These are phyloP conservation scores for Botrytis fragariae DNA, from an alignment of 2,329 filamentous ascomycete species.

Conservation along the genomic window DNA sequence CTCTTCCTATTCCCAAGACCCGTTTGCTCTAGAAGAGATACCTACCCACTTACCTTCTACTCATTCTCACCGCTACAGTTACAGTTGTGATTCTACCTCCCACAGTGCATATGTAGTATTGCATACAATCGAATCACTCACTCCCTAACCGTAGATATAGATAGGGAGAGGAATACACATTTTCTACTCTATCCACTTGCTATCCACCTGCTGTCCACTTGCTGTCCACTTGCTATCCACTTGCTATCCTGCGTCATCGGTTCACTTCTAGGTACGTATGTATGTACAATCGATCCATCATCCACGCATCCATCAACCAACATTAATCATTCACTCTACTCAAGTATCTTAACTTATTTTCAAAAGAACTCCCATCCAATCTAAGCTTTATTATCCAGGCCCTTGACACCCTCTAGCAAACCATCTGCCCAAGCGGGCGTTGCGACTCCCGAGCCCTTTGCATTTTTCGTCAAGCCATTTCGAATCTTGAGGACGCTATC, in stretches of 20 bases:
- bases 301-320: neutral
- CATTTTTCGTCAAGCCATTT: conserved; percentile 62
- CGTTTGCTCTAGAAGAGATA: too few species aligned
- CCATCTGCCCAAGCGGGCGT: conserved; percentile 11
- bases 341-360: neutral
- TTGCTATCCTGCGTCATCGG: neutral
- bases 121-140: neutral
- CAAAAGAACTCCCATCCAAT: neutral
- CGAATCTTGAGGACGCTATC: conserved; percentile 91
- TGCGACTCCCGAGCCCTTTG: conserved; percentile 21
- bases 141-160: neutral
- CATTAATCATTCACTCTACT: neutral
- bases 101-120: too few species aligned
- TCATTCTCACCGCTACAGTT: too few species aligned
- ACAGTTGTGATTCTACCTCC: too few species aligned
- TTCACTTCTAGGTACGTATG: neutral
- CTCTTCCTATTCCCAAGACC: too few species aligned
- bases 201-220: neutral
- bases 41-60: too few species aligned
- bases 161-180: neutral
- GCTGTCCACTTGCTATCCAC: too few species aligned
- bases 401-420: conserved; percentile 2
- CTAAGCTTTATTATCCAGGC: neutral
- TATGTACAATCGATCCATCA: too few species aligned
- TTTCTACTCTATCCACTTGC: neutral